These are phyloP conservation scores for Fusarium verrucosum DNA, from an alignment of 2,329 filamentous ascomycete species.

Conservation along the genomic window DNA sequence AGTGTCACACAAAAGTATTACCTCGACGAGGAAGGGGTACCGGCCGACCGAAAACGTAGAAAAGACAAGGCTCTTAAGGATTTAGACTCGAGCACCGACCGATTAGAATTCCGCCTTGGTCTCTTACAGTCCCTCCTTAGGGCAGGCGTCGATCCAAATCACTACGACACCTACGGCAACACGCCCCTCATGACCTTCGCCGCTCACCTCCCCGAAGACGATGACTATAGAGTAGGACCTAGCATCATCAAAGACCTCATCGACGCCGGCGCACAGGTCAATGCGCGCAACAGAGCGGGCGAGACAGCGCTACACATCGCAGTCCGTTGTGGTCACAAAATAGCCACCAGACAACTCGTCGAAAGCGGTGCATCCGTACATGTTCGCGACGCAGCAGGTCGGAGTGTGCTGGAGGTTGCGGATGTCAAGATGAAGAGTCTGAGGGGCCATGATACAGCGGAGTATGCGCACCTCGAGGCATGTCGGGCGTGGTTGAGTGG, in stretches of 20 bases:
- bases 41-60: constrained; percentile 2
- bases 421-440: constrained; percentile 53
- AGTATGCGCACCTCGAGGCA: constrained; percentile 56
- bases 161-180: constrained; percentile 61
- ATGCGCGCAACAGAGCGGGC: constrained; percentile 62
- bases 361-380: constrained; percentile 59
- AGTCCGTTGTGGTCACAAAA: constrained; percentile 62
- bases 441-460: constrained; percentile 44
- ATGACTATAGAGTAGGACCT: constrained; percentile 59
- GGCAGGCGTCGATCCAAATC: constrained; percentile 58
- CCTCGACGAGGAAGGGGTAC: constrained; percentile 28
- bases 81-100: constrained; percentile 49
- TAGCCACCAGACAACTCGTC: constrained; percentile 59
- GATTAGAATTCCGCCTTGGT: constrained; percentile 43
- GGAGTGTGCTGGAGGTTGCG: constrained; percentile 57
- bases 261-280: constrained; percentile 54
- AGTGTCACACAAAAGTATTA: constrained; percentile 50
- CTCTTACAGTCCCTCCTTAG: constrained; percentile 47
- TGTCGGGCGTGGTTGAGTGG: constrained; percentile 59
- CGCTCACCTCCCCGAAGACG: constrained; percentile 59
- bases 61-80: constrained; percentile 25
- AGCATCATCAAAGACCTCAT: constrained; percentile 57
- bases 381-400: constrained; percentile 55
- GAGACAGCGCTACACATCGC: constrained; percentile 66
- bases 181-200: constrained; percentile 67